Base-by-base conservation (phyloP, 441 rosid genomes). In the Populus tomentosa region DNA sequence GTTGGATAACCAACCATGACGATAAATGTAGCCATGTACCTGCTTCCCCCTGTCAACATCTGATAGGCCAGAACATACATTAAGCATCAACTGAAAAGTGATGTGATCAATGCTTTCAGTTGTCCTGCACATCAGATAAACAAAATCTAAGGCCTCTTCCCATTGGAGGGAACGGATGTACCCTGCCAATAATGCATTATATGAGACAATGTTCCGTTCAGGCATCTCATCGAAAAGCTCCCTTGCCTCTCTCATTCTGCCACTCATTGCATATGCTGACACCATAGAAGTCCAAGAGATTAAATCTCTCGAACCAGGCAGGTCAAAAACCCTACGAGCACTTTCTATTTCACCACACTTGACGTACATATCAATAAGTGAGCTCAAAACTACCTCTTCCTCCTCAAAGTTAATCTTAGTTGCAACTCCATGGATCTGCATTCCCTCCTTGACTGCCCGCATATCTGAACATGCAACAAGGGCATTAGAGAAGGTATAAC, bases 161-260 rank as follows among this genome's bases (percentile, higher is more conserved):
- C 94, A 94, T 75, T 83, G 83, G n/a, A 71, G 73, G 8, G 80
- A 82, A 53, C 75, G 86, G 81, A 79, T 85, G 80, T 92, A 92
- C 70, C 94, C 97, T 0, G 89, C 94, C 82, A 92, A 73, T 94
- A 94, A 90, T 35, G 91, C 91, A 69, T 92, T 94, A 94, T 96
- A 94, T 1, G 98, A 89, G 79, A 94, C 50, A 10, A 91, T 74
- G 82, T 89, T 92, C 69, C 88, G 82, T 72, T 90, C 89, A 14
- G 95, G 97, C 97, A 94, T 94, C 83, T 85, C 71, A 84, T 89
- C 84, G 71, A 94, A 94, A 63, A 94, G 91, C 38, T 89, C 83
- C 72, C 93, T 85, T 33, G 98, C 98, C 70, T 89, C 89, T 81
- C 80, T 78, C 76, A 78, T 88, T 78, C 84, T 80, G 75, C 97